Evolutionary conservation across 2,329 filamentous ascomycete species (phyloP).

Genomic region (Xylariaceae sp.): DNA sequence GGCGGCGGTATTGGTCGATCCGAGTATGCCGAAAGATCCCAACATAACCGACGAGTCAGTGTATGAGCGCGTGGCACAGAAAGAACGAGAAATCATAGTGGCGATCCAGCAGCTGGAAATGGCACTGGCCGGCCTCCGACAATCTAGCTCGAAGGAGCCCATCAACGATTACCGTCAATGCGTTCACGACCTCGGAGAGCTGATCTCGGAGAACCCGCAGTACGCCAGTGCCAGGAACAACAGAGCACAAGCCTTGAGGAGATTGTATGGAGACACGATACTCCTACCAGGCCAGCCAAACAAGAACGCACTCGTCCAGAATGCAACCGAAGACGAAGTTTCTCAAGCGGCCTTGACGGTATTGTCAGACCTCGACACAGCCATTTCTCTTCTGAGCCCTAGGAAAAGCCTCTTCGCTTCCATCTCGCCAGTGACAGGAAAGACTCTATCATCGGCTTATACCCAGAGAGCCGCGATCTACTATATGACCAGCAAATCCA

Average conservation of each 20-base stretch:
- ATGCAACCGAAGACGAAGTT: slow-evolving; percentile 36
- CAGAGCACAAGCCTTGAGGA: slow-evolving; percentile 60
- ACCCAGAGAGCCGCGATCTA: slow-evolving; percentile 66
- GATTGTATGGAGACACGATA: slow-evolving; percentile 58
- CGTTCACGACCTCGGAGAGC: slow-evolving; percentile 45
- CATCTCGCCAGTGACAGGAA: slow-evolving; percentile 59
- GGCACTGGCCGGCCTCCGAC: slow-evolving; percentile 42
- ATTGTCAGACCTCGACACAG: slow-evolving; percentile 51
- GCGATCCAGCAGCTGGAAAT: slow-evolving; percentile 52
- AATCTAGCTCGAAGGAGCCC: slow-evolving; percentile 36
- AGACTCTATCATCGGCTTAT: slow-evolving; percentile 62
- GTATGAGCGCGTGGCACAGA: slow-evolving; percentile 47
- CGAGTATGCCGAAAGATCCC: slow-evolving; percentile 52
- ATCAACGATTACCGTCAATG: slow-evolving; percentile 43
- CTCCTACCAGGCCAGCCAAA: slow-evolving; percentile 40
- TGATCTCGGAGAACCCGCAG: slow-evolving; percentile 54
- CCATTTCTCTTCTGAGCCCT: slow-evolving; percentile 56
- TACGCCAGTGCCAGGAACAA: slow-evolving; percentile 75
- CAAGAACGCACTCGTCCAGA: slow-evolving; percentile 39
- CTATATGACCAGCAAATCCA: slow-evolving; percentile 50
- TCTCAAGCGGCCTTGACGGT: slow-evolving; percentile 37
- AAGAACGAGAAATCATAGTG: slow-evolving; percentile 50
- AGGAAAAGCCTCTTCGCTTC: slow-evolving; percentile 39
- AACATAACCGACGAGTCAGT: slow-evolving; percentile 45
- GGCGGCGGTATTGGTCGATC: slow-evolving; percentile 49